Percentiles rank a stretch among this genome's conserved stretches.
Evolutionary conservation across 352 stramenopile species (phyloP).

Genomic region (Blastocystis sp.): DNA sequence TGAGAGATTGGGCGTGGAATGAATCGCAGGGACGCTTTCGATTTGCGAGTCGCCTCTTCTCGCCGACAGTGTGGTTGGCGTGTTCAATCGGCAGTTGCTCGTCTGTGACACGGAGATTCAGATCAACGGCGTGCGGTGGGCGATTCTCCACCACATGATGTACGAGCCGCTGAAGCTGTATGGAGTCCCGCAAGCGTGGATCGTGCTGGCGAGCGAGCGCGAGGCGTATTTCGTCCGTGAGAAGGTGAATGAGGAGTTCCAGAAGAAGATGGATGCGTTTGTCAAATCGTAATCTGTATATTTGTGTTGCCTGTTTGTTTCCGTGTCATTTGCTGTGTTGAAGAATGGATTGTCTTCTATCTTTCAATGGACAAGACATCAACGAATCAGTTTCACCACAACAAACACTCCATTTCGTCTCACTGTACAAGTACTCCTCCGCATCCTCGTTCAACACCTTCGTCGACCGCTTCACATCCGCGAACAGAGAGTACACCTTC

Average conservation of each 20-base stretch:
- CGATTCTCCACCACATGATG: slow-evolving; percentile 53
- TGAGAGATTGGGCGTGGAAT: background rate
- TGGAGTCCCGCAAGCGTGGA: slow-evolving; percentile 34
- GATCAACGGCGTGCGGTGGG: slow-evolving; percentile 12
- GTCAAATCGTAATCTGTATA: no score
- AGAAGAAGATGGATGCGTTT: background rate
- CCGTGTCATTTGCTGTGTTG: background rate
- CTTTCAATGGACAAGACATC: background rate
- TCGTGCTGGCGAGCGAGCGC: background rate
- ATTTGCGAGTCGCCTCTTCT: slow-evolving; percentile 6
- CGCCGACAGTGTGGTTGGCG: background rate
- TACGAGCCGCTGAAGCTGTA: slow-evolving; percentile 10
- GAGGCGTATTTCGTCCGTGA: background rate
- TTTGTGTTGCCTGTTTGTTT: no score
- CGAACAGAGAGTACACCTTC: slow-evolving; percentile 25
- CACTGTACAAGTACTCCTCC: slow-evolving; percentile 51
- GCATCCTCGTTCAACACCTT: slow-evolving; percentile 34
- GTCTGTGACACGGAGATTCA: slow-evolving; percentile 27
- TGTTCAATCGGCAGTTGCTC: background rate
- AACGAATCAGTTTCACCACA: background rate
- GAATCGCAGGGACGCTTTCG: background rate
- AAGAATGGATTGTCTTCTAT: background rate
- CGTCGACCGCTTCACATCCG: slow-evolving; percentile 30
- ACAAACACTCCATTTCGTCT: slow-evolving; percentile 51
- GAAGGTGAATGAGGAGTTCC: background rate